Percentiles rank a stretch among this genome's conserved stretches.
phyloP scores from a whole-genome alignment of 176 grass and related monocot species.

The Bolboschoenus planiculmis region DNA sequence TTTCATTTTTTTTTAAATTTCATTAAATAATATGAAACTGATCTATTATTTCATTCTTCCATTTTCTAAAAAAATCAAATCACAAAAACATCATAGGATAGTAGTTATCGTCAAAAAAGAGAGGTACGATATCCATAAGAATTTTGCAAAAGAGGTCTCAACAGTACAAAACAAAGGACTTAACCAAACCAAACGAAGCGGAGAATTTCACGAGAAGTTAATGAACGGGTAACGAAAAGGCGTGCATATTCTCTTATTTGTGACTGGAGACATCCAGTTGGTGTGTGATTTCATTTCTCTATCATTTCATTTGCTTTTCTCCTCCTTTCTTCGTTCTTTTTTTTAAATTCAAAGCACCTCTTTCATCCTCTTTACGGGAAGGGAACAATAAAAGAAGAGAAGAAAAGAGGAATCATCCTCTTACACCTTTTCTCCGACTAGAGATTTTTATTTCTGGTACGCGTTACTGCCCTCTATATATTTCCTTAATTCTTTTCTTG shows the following conservation, averaged over 20 bases:
- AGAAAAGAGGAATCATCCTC: background rate
- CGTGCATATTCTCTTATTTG: background rate
- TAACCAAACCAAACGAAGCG: background rate
- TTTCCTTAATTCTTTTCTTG: background rate
- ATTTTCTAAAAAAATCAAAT: background rate
- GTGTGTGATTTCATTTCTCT: background rate
- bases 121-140: background rate
- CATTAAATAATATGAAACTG: too few species aligned
- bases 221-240: slow-evolving; percentile 15
- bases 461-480: background rate
- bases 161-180: background rate
- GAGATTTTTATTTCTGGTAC: slow-evolving; percentile 1
- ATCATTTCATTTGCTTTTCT: background rate
- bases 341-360: background rate
- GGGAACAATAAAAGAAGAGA: slow-evolving; percentile 8
- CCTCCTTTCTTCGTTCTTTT: background rate
- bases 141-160: background rate
- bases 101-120: background rate
- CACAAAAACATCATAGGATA: background rate
- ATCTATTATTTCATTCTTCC: background rate
- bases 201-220: slow-evolving; percentile 4
- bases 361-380: slow-evolving; percentile 1
- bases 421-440: slow-evolving; percentile 18
- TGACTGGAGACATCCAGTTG: background rate
- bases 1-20: too few species aligned